Evolutionary conservation across 2,329 filamentous ascomycete species (phyloP).

Genomic region (Elsinoe australis): DNA sequence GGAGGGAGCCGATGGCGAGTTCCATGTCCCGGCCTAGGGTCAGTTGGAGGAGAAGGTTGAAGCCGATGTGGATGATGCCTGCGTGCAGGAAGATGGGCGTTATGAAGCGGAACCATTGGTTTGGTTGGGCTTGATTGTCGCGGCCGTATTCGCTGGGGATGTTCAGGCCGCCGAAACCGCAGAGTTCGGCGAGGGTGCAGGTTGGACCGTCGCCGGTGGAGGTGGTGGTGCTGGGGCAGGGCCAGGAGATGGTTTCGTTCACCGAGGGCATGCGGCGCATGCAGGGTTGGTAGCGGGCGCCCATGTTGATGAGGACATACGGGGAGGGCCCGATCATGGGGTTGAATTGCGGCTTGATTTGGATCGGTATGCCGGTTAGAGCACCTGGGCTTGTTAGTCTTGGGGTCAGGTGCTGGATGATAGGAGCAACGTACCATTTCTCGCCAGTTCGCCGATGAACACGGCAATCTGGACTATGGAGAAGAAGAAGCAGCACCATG

Average conservation of each 20-base stretch:
- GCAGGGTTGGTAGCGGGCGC: slow-evolving; percentile 82
- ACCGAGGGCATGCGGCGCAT: slow-evolving; percentile 76
- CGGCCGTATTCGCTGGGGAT: slow-evolving; percentile 49
- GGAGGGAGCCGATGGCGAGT: slow-evolving; percentile 74
- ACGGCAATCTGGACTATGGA: slow-evolving; percentile 70
- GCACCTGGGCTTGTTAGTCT: slow-evolving; percentile 44
- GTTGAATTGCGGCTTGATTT: slow-evolving; percentile 80
- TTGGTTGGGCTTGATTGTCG: slow-evolving; percentile 56
- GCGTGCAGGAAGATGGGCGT: slow-evolving; percentile 91
- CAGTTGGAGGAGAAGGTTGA: slow-evolving; percentile 88
- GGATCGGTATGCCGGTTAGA: slow-evolving; percentile 69
- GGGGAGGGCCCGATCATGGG: slow-evolving; percentile 93
- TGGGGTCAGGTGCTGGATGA: slow-evolving; percentile 15
- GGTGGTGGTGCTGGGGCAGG: slow-evolving; percentile 65
- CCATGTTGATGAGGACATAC: slow-evolving; percentile 93
- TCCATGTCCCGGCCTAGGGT: slow-evolving; percentile 92
- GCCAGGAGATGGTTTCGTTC: slow-evolving; percentile 51
- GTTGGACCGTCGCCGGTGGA: slow-evolving; percentile 50
- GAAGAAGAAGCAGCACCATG: slow-evolving; percentile 77
- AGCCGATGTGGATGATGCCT: slow-evolving; percentile 86
- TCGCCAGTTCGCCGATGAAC: slow-evolving; percentile 81
- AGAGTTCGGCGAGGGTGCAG: slow-evolving; percentile 74
- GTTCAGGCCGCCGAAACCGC: slow-evolving; percentile 71
- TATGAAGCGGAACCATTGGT: slow-evolving; percentile 98
- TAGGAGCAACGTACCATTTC: slow-evolving; percentile 75